Percentiles rank a stretch among this genome's conserved stretches.
These are phyloP conservation scores for Colletotrichum spinosum DNA, from an alignment of 2,329 filamentous ascomycete species.

Conservation along the genomic window DNA sequence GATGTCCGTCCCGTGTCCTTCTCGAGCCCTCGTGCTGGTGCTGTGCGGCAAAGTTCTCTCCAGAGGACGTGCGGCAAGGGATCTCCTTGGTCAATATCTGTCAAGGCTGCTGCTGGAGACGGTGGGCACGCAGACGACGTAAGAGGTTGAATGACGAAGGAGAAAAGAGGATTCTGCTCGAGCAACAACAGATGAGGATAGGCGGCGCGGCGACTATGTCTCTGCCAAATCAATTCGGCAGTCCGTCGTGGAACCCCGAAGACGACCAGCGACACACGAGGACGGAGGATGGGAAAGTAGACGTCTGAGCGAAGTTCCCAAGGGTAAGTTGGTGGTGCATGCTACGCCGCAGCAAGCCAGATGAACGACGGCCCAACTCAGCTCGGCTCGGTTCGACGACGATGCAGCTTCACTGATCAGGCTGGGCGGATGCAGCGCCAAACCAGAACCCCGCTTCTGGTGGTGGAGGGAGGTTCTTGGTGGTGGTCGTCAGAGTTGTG, in stretches of 20 bases:
- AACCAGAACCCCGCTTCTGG: slow-evolving; percentile 27
- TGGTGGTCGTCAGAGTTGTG: slow-evolving; percentile 12
- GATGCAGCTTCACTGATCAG: slow-evolving; percentile 25
- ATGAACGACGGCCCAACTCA: neutral
- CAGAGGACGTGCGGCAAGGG: slow-evolving; percentile 7
- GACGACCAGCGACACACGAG: slow-evolving; percentile 2
- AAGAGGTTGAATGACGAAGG: slow-evolving; percentile 6
- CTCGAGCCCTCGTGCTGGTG: slow-evolving; percentile 30
- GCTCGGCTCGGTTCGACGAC: slow-evolving; percentile 19
- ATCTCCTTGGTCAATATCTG: neutral
- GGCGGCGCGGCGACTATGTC: slow-evolving; percentile 10
- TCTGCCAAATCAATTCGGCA: slow-evolving; percentile 5
- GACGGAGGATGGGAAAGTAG: slow-evolving; percentile 4
- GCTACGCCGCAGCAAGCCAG: slow-evolving; percentile 15
- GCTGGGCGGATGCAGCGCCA: slow-evolving; percentile 24
- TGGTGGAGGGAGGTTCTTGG: slow-evolving; percentile 18
- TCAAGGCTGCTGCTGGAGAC: neutral
- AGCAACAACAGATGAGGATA: slow-evolving; percentile 20
- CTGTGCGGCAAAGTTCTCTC: slow-evolving; percentile 10
- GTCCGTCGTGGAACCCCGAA: slow-evolving; percentile 15
- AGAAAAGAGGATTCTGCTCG: slow-evolving; percentile 17
- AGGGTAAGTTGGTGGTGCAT: slow-evolving; percentile 5
- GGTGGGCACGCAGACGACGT: slow-evolving; percentile 9
- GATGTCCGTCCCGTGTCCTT: slow-evolving; percentile 13
- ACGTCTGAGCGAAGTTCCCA: neutral